phyloP scores from a whole-genome alignment of 169 alveolate species.

The Pseudocohnilembus persalinus region DNA sequence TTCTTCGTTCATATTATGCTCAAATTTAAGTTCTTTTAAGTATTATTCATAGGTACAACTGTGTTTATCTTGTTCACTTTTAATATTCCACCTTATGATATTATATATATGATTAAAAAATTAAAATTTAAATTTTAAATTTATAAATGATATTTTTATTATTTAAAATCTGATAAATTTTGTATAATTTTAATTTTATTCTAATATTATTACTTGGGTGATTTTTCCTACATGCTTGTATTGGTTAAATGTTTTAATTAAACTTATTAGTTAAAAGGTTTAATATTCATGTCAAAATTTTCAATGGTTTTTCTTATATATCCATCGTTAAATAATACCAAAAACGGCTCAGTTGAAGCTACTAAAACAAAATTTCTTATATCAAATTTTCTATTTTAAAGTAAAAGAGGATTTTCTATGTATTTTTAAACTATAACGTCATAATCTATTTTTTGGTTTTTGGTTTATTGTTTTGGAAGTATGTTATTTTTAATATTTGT shows the following conservation, averaged over 20 bases:
- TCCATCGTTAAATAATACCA: conserved; percentile 61
- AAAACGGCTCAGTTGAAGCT: conserved; percentile 53
- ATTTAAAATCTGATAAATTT: too few species aligned
- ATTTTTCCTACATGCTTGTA: background rate
- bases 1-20: background rate
- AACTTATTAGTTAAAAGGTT: background rate
- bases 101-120: too few species aligned
- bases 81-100: background rate
- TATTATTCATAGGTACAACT: background rate
- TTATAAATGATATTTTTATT: too few species aligned
- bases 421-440: conserved; percentile 68
- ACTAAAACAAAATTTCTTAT: conserved; percentile 77
- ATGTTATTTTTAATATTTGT: too few species aligned
- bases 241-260: background rate
- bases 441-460: background rate
- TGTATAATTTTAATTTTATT: too few species aligned
- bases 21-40: background rate
- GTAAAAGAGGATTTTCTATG: conserved; percentile 78
- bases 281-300: conserved; percentile 39
- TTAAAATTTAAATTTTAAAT: too few species aligned
- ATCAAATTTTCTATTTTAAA: conserved; percentile 83
- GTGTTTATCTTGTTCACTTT: background rate
- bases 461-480: background rate
- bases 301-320: conserved; percentile 62
- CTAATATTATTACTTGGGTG: background rate